These are phyloP conservation scores for Endothia cerciana DNA, from an alignment of 2,329 filamentous ascomycete species.

Conservation along the genomic window DNA sequence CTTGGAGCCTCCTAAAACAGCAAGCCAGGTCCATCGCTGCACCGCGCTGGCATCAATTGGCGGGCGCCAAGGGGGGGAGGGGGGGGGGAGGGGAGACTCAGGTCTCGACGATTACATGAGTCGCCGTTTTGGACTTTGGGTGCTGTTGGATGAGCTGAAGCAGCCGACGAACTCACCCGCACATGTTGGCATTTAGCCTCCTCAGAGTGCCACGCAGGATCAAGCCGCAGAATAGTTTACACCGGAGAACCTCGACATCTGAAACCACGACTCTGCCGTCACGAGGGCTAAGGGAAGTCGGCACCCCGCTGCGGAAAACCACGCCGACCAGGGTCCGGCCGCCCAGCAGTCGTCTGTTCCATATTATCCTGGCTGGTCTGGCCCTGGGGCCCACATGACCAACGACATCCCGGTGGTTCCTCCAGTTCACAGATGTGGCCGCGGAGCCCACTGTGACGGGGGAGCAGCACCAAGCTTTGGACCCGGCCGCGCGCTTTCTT, in stretches of 20 bases:
- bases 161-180: not conserved
- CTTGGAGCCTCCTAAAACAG: conserved; percentile 20
- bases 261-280: conserved; percentile 25
- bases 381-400: conserved; percentile 15
- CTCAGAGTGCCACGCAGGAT: not conserved
- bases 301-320: not conserved
- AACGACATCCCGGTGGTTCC: conserved; percentile 1
- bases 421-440: not conserved
- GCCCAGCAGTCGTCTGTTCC: conserved; percentile 20
- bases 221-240: not conserved
- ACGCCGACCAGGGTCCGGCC: not conserved
- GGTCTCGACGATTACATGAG: not conserved
- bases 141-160: not conserved
- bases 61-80: no score
- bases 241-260: conserved; percentile 11
- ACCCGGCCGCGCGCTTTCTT: not conserved
- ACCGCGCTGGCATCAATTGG: not conserved
- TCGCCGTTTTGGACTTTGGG: not conserved
- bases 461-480: not conserved
- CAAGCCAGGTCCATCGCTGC: not conserved
- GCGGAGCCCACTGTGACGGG: not conserved
- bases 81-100: not conserved
- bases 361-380: conserved; percentile 24
- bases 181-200: not conserved
- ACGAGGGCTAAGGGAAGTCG: conserved; percentile 2